Evolutionary conservation across 805 yeast genomes (phyloP).

Genomic region (Ogataea trehalophila): DNA sequence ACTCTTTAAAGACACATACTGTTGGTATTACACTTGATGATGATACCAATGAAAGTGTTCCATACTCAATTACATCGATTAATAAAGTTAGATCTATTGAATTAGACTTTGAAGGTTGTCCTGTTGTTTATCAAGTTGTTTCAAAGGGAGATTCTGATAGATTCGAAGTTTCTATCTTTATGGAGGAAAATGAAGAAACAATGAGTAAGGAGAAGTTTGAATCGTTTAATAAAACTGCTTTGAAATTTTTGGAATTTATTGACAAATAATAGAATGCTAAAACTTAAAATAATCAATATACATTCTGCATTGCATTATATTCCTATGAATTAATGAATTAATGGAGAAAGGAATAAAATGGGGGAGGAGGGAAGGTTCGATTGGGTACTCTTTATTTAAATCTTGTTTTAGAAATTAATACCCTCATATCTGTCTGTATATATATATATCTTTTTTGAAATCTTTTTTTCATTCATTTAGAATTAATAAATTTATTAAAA

Average conservation of each 20-base stretch:
- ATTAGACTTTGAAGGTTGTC: constrained; percentile 22
- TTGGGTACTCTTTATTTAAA: too few relatives aligned
- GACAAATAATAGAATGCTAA: neutral
- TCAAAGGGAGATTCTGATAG: constrained; percentile 21
- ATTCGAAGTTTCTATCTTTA: constrained; percentile 22
- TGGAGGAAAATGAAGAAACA: constrained; percentile 11
- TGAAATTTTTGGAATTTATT: constrained; percentile 11
- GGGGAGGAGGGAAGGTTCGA: too few relatives aligned
- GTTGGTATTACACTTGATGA: constrained; percentile 10
- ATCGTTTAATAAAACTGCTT: constrained; percentile 4
- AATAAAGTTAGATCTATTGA: constrained; percentile 25
- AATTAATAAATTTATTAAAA: too few relatives aligned
- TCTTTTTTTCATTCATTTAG: too few relatives aligned
- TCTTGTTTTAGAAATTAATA: too few relatives aligned
- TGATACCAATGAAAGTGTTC: constrained; percentile 4
- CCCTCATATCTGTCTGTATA: too few relatives aligned
- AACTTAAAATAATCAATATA: too few relatives aligned
- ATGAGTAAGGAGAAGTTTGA: constrained; percentile 8
- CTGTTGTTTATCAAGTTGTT: constrained; percentile 24
- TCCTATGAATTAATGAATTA: too few relatives aligned
- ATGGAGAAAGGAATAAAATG: too few relatives aligned
- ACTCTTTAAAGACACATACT: constrained; percentile 13
- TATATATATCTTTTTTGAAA: too few relatives aligned
- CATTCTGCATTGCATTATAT: too few relatives aligned
- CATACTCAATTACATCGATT: constrained; percentile 20